Evolutionary conservation across 1,284 basidiomycete genomes (phyloP).

Genomic region (Pascua guehoae): DNA sequence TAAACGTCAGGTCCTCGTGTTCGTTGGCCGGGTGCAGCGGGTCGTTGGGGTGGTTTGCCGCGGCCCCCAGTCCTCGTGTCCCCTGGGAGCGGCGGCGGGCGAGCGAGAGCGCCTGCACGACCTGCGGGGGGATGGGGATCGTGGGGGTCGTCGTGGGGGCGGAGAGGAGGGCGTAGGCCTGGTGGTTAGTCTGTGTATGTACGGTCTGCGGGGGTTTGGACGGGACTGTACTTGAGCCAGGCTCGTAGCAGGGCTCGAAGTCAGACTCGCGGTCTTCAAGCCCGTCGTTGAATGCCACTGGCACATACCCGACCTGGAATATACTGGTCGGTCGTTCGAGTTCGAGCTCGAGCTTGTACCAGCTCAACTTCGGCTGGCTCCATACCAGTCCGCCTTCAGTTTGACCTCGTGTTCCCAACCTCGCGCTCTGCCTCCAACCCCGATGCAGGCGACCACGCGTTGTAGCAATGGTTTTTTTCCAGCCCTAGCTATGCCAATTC

Average conservation of each 20-base stretch:
- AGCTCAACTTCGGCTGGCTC: no score
- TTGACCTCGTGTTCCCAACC: no score
- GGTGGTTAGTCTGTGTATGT: neutral
- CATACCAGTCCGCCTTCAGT: no score
- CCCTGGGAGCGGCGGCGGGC: constrained; percentile 12
- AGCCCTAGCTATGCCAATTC: no score
- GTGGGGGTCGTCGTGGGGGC: constrained; percentile 23
- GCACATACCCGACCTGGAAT: no score
- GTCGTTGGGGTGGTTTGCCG: neutral
- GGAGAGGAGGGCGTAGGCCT: constrained; percentile 41
- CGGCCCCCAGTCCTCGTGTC: neutral
- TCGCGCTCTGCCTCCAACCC: neutral
- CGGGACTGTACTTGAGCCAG: no score
- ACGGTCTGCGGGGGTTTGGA: constrained; percentile 1
- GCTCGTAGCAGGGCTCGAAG: no score
- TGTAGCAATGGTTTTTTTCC: neutral
- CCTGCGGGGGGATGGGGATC: constrained; percentile 25
- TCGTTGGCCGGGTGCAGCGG: neutral
- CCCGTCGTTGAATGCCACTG: no score
- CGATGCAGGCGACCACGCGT: neutral
- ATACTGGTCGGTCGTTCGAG: no score
- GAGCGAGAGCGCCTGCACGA: constrained; percentile 11
- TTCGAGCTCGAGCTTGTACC: no score
- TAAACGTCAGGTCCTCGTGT: constrained; percentile 6
- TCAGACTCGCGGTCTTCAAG: no score